These are phyloP conservation scores for Henckelia pumila DNA, from an alignment of 257 asterid genomes.

Conservation along the genomic window DNA sequence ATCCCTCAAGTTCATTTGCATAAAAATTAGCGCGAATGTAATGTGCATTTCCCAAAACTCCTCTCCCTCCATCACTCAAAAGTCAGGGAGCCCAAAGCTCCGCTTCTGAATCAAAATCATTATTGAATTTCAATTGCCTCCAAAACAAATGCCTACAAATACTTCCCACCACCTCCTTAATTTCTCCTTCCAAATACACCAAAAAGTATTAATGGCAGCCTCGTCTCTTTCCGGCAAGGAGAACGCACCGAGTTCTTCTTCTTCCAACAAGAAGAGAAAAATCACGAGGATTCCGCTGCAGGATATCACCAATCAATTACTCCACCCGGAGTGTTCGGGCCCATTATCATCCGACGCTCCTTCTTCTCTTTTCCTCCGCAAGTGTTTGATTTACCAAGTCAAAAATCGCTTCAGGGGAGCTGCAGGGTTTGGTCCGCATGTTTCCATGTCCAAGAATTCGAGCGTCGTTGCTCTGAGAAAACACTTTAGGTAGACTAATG, in stretches of 20 bases:
- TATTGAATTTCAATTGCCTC: slow-evolving; percentile 23
- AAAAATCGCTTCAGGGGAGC: slow-evolving; percentile 4
- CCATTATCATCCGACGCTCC: not conserved
- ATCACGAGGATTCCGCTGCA: slow-evolving; percentile 24
- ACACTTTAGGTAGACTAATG: slow-evolving; percentile 30
- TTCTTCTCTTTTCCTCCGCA: slow-evolving; percentile 23
- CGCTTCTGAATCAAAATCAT: slow-evolving; percentile 13
- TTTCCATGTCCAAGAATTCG: not conserved
- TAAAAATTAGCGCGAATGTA: too few relatives aligned
- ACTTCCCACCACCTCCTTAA: slow-evolving; percentile 6
- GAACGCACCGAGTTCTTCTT: slow-evolving; percentile 29
- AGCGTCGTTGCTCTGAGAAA: slow-evolving; percentile 24
- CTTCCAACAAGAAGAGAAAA: slow-evolving; percentile 27
- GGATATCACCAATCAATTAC: slow-evolving; percentile 32
- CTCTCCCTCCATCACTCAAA: slow-evolving; percentile 8
- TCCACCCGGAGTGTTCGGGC: slow-evolving; percentile 17
- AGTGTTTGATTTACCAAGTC: slow-evolving; percentile 17
- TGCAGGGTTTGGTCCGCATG: not conserved
- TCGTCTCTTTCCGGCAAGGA: slow-evolving; percentile 26
- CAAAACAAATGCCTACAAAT: slow-evolving; percentile 19
- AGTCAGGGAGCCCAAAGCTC: not conserved
- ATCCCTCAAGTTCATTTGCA: too few relatives aligned
- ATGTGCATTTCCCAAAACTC: not conserved
- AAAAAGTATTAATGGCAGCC: slow-evolving; percentile 27
- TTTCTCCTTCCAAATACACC: slow-evolving; percentile 6